These are phyloP conservation scores for Dactylellina haptotyla DNA, from an alignment of 2,329 filamentous ascomycete species.

Conservation along the genomic window DNA sequence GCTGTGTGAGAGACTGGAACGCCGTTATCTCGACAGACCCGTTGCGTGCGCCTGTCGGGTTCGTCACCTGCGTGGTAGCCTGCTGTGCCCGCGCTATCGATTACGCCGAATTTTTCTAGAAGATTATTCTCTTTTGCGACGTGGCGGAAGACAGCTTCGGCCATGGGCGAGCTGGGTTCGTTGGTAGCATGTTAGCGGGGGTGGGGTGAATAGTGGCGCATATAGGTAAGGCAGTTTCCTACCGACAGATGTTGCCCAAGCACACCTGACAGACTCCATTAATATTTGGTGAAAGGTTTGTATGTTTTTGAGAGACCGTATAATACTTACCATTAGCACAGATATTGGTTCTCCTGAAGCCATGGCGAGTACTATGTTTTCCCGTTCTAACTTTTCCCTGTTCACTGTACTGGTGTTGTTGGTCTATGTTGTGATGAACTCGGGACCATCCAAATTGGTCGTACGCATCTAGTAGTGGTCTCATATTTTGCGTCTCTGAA, in stretches of 20 bases:
- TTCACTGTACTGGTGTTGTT: slow-evolving; percentile 10
- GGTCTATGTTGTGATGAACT: no score
- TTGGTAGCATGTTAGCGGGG: background rate
- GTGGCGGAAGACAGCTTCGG: slow-evolving; percentile 88
- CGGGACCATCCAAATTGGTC: no score
- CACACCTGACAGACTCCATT: slow-evolving; percentile 69
- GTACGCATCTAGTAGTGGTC: no score
- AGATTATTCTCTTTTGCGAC: slow-evolving; percentile 72
- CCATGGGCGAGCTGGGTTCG: slow-evolving; percentile 87
- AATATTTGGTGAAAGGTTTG: background rate
- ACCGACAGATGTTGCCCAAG: slow-evolving; percentile 89
- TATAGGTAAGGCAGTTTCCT: slow-evolving; percentile 60
- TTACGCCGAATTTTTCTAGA: slow-evolving; percentile 69
- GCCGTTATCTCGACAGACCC: slow-evolving; percentile 68
- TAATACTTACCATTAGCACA: slow-evolving; percentile 46
- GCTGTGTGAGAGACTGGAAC: slow-evolving; percentile 80
- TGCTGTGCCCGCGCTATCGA: slow-evolving; percentile 90
- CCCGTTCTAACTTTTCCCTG: no score
- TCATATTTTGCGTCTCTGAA: no score
- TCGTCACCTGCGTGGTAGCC: slow-evolving; percentile 78
- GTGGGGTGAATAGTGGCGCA: background rate
- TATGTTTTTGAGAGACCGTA: background rate
- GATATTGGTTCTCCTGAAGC: slow-evolving; percentile 31
- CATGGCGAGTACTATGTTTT: slow-evolving; percentile 16
- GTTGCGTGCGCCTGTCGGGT: slow-evolving; percentile 80